Conservation (phyloP, 2,329 filamentous ascomycete species). For the Lomentospora prolificans region DNA sequence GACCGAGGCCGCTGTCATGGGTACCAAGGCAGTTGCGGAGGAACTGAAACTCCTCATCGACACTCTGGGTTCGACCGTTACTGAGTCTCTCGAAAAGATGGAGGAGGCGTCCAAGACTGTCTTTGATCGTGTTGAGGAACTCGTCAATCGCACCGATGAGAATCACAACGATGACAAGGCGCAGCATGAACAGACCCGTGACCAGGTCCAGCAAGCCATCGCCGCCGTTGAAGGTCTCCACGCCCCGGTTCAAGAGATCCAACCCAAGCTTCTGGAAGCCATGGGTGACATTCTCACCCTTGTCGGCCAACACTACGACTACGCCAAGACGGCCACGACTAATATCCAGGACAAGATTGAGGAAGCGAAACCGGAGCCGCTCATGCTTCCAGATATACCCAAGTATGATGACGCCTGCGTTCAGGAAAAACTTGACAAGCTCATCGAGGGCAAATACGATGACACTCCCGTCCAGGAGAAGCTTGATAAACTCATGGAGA, state of each 20-base stretch:
- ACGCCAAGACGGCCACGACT: conserved; percentile 58
- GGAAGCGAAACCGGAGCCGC: conserved; percentile 50
- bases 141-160: conserved; percentile 66
- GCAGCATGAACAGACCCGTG: conserved; percentile 74
- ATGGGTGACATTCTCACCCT: conserved; percentile 78
- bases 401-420: conserved; percentile 47
- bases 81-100: conserved; percentile 77
- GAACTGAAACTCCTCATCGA: conserved; percentile 82
- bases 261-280: conserved; percentile 79
- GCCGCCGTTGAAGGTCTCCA: conserved; percentile 66
- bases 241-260: conserved; percentile 67
- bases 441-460: conserved; percentile 11
- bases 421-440: conserved; percentile 33
- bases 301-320: conserved; percentile 80
- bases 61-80: conserved; percentile 70
- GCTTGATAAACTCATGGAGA: conserved; percentile 41
- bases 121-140: conserved; percentile 71
- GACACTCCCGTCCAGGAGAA: conserved; percentile 12
- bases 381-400: conserved; percentile 45
- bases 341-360: conserved; percentile 50
- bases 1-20: conserved; percentile 62
- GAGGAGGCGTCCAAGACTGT: conserved; percentile 80
- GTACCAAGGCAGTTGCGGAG: conserved; percentile 71
- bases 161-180: conserved; percentile 61
- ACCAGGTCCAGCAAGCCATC: conserved; percentile 67